Conservation (phyloP, 305 asterid species). For the Euphrasia arctica region DNA sequence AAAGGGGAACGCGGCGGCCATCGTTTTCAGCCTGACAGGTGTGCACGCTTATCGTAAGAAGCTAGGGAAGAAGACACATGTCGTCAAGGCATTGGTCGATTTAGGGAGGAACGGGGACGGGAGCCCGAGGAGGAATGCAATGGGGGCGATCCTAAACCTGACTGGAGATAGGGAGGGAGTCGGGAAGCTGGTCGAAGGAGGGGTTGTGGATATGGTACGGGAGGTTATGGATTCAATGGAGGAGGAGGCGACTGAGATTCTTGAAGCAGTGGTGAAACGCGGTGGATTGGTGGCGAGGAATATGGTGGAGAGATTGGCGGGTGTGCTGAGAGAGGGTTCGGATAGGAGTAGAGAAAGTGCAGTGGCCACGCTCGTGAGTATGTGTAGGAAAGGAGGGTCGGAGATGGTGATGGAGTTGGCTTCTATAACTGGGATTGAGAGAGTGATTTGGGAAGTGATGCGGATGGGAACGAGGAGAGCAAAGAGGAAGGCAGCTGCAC, state of each 20-base stretch:
- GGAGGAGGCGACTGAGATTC: conserved; percentile 70
- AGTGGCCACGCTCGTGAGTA: conserved; percentile 70
- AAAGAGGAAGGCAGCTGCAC: conserved; percentile 82
- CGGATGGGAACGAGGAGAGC: conserved; percentile 76
- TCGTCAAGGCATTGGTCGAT: conserved; percentile 54
- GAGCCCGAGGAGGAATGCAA: conserved; percentile 80
- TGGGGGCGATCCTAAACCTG: conserved; percentile 11
- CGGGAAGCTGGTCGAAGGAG: background rate
- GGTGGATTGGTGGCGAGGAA: conserved; percentile 28
- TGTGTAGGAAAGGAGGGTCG: conserved; percentile 74
- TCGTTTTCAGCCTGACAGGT: conserved; percentile 82
- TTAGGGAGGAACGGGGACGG: conserved; percentile 64
- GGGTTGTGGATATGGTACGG: conserved; percentile 25
- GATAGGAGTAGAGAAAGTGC: conserved; percentile 82
- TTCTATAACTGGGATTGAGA: conserved; percentile 56
- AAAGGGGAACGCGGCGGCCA: conserved; percentile 88
- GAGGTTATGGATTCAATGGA: conserved; percentile 53
- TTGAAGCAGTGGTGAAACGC: background rate
- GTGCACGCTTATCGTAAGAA: conserved; percentile 74
- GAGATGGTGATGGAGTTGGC: conserved; percentile 82
- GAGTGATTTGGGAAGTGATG: conserved; percentile 43
- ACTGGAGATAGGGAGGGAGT: background rate
- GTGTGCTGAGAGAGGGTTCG: conserved; percentile 71
- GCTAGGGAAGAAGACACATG: conserved; percentile 65
- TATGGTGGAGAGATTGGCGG: conserved; percentile 35